phyloP scores from a whole-genome alignment of 2,329 filamentous ascomycete genomes.

The Chalaropsis thielavioides region DNA sequence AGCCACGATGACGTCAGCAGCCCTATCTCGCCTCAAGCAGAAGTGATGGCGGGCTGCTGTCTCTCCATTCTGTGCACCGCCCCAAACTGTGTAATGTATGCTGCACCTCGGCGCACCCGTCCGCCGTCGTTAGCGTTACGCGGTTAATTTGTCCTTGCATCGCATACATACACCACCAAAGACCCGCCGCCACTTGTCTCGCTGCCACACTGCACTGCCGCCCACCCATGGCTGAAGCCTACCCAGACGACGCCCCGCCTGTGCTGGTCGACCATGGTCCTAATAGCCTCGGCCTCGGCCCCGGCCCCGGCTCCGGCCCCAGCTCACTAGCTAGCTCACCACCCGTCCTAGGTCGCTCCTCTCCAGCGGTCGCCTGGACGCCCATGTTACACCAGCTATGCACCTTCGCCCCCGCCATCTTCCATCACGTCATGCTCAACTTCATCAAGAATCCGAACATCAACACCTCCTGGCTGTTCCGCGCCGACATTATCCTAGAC shows the following conservation, averaged over 20 bases:
- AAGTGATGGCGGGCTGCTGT: too few relatives aligned
- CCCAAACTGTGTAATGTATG: neutral
- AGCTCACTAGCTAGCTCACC: neutral
- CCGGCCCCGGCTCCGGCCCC: too few relatives aligned
- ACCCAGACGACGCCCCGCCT: neutral
- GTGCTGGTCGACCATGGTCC: neutral
- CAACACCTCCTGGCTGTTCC: constrained; percentile 62
- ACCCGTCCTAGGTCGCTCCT: neutral
- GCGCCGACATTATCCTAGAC: constrained; percentile 51
- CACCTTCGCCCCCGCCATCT: constrained; percentile 48
- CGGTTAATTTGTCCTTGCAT: neutral
- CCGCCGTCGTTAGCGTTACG: neutral
- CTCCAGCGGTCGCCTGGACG: constrained; percentile 29
- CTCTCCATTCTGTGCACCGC: neutral
- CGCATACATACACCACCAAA: neutral
- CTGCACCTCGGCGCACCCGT: neutral
- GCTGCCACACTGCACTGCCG: neutral
- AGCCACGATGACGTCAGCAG: neutral
- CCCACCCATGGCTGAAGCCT: constrained; percentile 9
- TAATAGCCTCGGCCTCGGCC: too few relatives aligned
- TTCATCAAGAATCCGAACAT: constrained; percentile 66
- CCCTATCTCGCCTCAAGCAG: too few relatives aligned
- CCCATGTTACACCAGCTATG: constrained; percentile 43
- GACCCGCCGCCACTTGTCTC: neutral
- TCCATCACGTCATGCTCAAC: constrained; percentile 55